phyloP scores from a whole-genome alignment of 2,329 filamentous ascomycete genomes.

The Ascosphaera apis region DNA sequence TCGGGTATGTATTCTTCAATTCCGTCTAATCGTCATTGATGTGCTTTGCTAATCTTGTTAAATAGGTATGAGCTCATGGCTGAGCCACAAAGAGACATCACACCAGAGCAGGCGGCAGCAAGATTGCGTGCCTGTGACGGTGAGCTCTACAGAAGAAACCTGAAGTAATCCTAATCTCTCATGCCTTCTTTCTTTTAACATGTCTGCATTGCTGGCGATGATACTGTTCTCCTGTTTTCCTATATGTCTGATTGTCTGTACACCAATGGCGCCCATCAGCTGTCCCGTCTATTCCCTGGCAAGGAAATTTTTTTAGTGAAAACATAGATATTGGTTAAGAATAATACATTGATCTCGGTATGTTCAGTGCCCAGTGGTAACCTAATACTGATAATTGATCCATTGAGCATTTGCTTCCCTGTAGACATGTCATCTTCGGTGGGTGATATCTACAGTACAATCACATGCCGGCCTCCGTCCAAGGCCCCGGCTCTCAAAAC shows the following conservation, averaged over 20 bases:
- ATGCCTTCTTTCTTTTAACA: neutral
- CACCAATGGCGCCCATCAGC: neutral
- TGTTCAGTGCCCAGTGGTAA: too few relatives aligned
- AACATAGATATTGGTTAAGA: too few relatives aligned
- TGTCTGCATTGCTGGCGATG: too few relatives aligned
- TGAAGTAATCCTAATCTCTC: conserved; percentile 10
- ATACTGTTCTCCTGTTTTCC: neutral
- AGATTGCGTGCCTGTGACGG: conserved; percentile 55
- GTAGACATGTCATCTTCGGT: too few relatives aligned
- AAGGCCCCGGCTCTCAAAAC: too few relatives aligned
- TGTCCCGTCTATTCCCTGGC: neutral
- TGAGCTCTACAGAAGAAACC: conserved; percentile 55
- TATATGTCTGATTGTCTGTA: neutral
- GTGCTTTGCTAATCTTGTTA: conserved; percentile 4
- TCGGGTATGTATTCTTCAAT: conserved; percentile 32
- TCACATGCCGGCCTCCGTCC: too few relatives aligned
- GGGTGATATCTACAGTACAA: too few relatives aligned
- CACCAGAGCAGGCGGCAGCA: conserved; percentile 77
- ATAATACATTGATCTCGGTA: too few relatives aligned
- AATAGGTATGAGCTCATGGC: conserved; percentile 68
- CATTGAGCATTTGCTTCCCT: too few relatives aligned
- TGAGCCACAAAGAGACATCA: conserved; percentile 96
- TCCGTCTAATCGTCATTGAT: neutral
- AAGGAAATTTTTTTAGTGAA: too few relatives aligned
- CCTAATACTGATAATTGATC: too few relatives aligned